A percentile compares a stretch with the other conserved stretches of the same genome.
These are phyloP conservation scores for Plasmodium cynomolgi DNA, from an alignment of 169 alveolate species.

Conservation along the genomic window DNA sequence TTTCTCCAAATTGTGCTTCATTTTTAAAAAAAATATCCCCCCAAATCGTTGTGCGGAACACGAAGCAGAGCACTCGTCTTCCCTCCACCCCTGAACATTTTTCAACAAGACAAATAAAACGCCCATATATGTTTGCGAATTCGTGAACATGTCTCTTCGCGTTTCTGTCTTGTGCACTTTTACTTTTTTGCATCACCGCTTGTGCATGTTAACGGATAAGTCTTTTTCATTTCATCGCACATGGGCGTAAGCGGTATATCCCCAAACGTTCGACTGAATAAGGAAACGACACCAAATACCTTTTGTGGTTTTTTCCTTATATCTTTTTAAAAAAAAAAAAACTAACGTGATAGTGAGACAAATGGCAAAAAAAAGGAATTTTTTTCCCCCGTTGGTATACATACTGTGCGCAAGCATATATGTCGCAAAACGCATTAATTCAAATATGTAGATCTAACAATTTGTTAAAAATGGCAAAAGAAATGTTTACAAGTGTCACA, in stretches of 20 bases:
- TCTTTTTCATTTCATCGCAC: background rate
- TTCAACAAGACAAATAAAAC: background rate
- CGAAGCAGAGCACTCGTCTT: background rate
- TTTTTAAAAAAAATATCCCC: background rate
- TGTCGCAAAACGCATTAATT: background rate
- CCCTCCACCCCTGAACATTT: background rate
- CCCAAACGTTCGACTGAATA: background rate
- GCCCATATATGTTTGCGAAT: background rate
- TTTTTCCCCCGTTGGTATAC: background rate
- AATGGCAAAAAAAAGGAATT: background rate
- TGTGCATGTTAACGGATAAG: background rate
- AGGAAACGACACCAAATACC: background rate
- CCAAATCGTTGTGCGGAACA: background rate
- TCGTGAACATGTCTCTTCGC: background rate
- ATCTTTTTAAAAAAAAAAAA: background rate
- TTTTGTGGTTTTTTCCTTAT: background rate
- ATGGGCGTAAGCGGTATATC: background rate
- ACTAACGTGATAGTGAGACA: background rate
- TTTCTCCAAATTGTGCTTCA: background rate
- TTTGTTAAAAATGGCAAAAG: background rate
- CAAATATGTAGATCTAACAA: background rate
- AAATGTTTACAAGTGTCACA: background rate
- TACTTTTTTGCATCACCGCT: background rate
- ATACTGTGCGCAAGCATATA: background rate
- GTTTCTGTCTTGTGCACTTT: background rate